Evolutionary conservation across 2,329 filamentous ascomycete genomes (phyloP), one percentile per base, ranked within the genome.

Genomic region (Onygenales sp.): DNA sequence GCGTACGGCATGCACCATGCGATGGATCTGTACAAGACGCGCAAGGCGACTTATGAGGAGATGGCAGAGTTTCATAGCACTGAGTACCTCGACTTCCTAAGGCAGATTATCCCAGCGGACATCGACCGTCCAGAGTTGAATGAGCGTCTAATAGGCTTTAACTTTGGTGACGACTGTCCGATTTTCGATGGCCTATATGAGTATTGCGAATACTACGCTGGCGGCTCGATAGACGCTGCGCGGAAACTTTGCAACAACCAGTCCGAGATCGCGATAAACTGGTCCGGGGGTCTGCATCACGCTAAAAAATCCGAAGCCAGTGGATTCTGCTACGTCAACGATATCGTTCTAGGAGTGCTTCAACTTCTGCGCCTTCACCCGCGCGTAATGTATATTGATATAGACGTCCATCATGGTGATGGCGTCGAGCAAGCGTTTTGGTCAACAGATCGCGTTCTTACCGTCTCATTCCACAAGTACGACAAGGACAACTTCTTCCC

Each of bases 261-360:
- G 71, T 89, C 90, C 33, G 89, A 97, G 65, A 96, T 98, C 66
- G 93, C 93, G 53, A 90, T 98, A 65, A 94, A 95, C 63, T 98
- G 93, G 93, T 93, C 90, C 14, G 93, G 93, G 38, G 93, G 93
- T 9, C 80, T 98, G 33, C 93, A 98, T 70, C 93, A 98, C 66
- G 93, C 93, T 45, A 96, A 97, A 71, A 93, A 92, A 67, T 83
- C 86, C 51, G 90, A 95, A 71, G 92, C 93, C 0, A 92, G 87
- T 11, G 93, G 93, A 0, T 98, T 98, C 71, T 98, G 93, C 75
- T 98, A 98, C 73, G 90, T 97, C 73, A 98, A 98, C 70, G 93
- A 98, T 70, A 97, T 97, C 63, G 93, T 97, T 54, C 80, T 98
- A 46, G 89, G 87, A 38, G 93, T 96, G 62, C 79, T 97, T 39